Percentiles rank a stretch among this genome's conserved stretches.
phyloP scores from a whole-genome alignment of 768 basidiomycete genomes.

The Termitomyces sp. region DNA sequence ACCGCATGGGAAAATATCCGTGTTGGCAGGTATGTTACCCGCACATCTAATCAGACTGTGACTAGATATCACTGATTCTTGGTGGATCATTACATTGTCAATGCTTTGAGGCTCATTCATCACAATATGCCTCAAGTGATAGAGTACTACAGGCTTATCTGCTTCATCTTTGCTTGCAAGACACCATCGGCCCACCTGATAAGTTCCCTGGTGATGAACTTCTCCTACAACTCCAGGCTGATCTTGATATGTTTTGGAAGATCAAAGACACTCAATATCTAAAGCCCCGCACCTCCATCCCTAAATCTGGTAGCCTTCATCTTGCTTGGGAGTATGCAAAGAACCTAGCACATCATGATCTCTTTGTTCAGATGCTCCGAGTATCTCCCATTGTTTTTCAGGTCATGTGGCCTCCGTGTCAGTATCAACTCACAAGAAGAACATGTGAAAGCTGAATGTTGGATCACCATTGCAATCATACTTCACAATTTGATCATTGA shows the following conservation, averaged over 20 bases:
- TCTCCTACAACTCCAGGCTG: neutral
- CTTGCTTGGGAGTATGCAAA: slow-evolving; percentile 10
- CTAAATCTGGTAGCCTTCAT: slow-evolving; percentile 6
- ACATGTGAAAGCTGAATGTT: neutral
- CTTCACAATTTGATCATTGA: neutral
- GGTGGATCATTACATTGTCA: no score
- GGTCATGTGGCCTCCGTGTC: neutral
- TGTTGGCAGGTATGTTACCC: no score
- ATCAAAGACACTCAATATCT: slow-evolving; percentile 5
- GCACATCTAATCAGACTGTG: no score
- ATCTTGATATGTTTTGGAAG: slow-evolving; percentile 2
- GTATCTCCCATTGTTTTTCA: slow-evolving; percentile 23
- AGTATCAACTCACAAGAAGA: neutral
- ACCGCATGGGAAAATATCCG: no score
- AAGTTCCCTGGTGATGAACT: neutral
- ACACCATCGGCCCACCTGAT: neutral
- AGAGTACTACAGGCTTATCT: slow-evolving; percentile 1
- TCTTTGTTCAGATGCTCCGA: slow-evolving; percentile 10
- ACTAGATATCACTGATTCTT: no score
- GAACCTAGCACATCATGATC: slow-evolving; percentile 2
- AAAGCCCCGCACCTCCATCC: neutral
- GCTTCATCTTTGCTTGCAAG: neutral
- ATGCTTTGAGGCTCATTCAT: no score
- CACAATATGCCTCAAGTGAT: no score
- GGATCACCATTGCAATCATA: neutral